Evolutionary conservation across 805 yeast species (phyloP), one percentile per base, ranked within the genome.

Genomic region (Myxozyma geophila): DNA sequence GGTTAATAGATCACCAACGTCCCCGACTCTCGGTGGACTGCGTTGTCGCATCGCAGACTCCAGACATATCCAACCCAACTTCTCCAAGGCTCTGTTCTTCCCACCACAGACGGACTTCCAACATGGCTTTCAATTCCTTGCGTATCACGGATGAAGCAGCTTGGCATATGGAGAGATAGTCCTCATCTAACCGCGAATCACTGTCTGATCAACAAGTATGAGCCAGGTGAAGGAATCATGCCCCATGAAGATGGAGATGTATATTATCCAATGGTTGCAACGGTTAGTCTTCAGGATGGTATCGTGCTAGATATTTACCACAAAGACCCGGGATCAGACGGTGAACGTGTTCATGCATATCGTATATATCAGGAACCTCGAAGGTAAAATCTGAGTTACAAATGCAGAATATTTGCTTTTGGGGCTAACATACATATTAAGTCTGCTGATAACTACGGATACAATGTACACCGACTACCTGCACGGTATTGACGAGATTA

Each of bases 191-290:
- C 51, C 8, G 54, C 68, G 23, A 65, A 65, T 54, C 68, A 65
- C 39, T 63, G 67, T 39, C 46, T 65, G 17, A 53, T 65, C 28
- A 65, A 65, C 49, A 39, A 48, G 43, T 65, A 65, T 39, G 59
- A 52, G 48, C 68, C 68, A 12, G 68, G 68, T 36, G 62, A 65
- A 43, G 68, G 68, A 9, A 65, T 65, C 59, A 63, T 65, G 67
- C 68, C 68, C 1, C 68, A 65, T 40, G 67, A 65, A 48, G 68
- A 65, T 58, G 68, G 68, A 21, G 67, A 58, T 21, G 68, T 52
- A 23, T 65, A 65, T 43, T 59, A 21, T 39, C 68, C 68, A 21
- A 51, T 63, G 64, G 68, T 65, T n/a, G 68, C 68, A 12, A 65
- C 68, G 4, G 67, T 65, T 23, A 63, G 67, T 51, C 33, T 65